Evolutionary conservation across 148 eudicot species (phyloP), one percentile per base, ranked within the genome.

Genomic region (Chenopodium formosanum): DNA sequence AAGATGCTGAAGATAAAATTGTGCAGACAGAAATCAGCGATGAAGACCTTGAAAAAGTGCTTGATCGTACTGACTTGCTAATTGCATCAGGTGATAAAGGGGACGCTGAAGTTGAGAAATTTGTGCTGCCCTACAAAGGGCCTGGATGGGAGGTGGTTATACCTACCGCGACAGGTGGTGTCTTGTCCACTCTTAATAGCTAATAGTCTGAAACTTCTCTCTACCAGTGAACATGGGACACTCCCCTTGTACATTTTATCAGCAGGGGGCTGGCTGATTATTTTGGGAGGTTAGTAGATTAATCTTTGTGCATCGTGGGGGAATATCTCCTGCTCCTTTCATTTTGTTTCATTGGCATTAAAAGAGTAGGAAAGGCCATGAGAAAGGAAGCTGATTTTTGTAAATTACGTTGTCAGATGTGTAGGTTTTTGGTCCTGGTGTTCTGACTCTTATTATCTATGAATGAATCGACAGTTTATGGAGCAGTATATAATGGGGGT

Each of bases 141-240:
- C 98, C 99, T 32, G 99, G 99, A 10, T 97, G 99, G 99, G 99
- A 97, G 85, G 99, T 97, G 50, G 94, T 97, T 22, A 44, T 94
- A 23, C 98, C 98, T 2, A 88, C 89, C 63, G 84, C 94, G 19
- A 84, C 86, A 48, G 97, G 99, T 70, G 95, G 98, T 69, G 88
- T 96, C 86, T 90, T 97, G 63, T 92, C 95, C 50, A 90, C 97
- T n/a, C 87, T 97, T 3, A 91, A 83, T 88, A 91, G 93, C 81
- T 94, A 86, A 80, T 17, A 40, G 44, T 40, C 44, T 40, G 5
- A 40, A 4, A 22, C n/a, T 52, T 20, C 48, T 74, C 46, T 53
- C 6, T 7, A n/a, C 25, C 6, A 19, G 31, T 79, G 80, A 46
- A 47, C 70, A 19, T 70, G 83, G 82, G 68, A 80, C 56, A 7